A percentile compares a stretch with the other conserved stretches of the same genome.
phyloP scores from a whole-genome alignment of 176 grass and related monocot genomes.

The Elaeis guineensis region DNA sequence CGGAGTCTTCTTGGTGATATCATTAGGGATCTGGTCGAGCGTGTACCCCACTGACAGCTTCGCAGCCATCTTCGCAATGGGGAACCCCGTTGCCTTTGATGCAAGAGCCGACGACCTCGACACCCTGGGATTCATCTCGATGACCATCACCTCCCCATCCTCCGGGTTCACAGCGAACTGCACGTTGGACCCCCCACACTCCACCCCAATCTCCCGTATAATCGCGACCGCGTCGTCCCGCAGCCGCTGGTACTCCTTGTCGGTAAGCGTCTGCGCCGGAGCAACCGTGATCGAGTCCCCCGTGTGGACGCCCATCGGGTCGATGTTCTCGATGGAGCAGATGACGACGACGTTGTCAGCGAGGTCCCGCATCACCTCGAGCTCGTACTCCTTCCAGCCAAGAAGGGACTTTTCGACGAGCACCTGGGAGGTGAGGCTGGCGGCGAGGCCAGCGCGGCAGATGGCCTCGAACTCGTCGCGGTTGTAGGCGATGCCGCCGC shows the following conservation, averaged over 20 bases:
- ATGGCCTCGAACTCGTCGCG: slow-evolving; percentile 79
- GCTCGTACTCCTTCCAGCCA: slow-evolving; percentile 97
- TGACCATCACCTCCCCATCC: slow-evolving; percentile 96
- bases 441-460: slow-evolving; percentile 60
- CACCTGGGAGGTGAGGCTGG: slow-evolving; percentile 69
- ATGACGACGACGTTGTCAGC: slow-evolving; percentile 98
- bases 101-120: slow-evolving; percentile 89
- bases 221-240: slow-evolving; percentile 76
- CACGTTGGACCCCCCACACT: slow-evolving; percentile 94
- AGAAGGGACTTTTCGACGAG: slow-evolving; percentile 94
- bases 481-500: slow-evolving; percentile 93
- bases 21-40: slow-evolving; percentile 92
- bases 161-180: slow-evolving; percentile 83
- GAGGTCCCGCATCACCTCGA: slow-evolving; percentile 96
- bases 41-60: slow-evolving; percentile 93
- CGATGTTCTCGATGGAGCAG: slow-evolving; percentile 97
- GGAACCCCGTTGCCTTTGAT: slow-evolving; percentile 83
- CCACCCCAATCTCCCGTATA: slow-evolving; percentile 94
- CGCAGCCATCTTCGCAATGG: slow-evolving; percentile 95
- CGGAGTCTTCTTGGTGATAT: slow-evolving; percentile 98
- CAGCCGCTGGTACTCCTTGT: slow-evolving; percentile 95
- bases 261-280: slow-evolving; percentile 77
- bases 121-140: slow-evolving; percentile 99
- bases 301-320: slow-evolving; percentile 96
- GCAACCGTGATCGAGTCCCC: slow-evolving; percentile 95